Evolutionary conservation across 805 yeast genomes (phyloP), one percentile per base, ranked within the genome.

Genomic region (Novakomyces olei): DNA sequence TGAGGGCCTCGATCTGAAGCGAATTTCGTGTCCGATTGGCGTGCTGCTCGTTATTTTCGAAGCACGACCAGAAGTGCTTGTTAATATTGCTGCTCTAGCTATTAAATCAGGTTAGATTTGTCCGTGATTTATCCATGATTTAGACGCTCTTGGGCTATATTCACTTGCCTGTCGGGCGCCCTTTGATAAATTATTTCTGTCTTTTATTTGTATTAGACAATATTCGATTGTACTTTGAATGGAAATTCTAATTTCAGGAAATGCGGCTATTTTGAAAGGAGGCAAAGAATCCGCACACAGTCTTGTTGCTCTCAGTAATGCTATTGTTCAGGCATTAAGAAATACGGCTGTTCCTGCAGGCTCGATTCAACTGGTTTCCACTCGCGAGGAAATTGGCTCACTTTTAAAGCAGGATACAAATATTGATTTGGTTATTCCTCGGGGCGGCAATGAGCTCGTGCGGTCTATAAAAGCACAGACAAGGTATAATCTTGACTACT

Each of bases 61-160:
- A 54, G 70, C 92, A 19, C 67, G 99, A 47, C 99, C 99, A 25
- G 99, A 88, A 51, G 98, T 88, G 7, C 88, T 88, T 58, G 98
- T 98, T 34, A 91, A 88, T 50, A 88, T 88, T 46, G 75, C 94
- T 9, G 88, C 98, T 0, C 61, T 88, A 45, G 93, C 96, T 14
- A 72, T 88, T 49, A 88, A 91, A 52, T 80, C 94, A 2, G n/a
- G n/a, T 96, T 95, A 30, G 88, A 17, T 29, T 3, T 4, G n/a
- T 4, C 12, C n/a, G 17, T 9, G n/a, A 5, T 16, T 18, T 10
- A 15, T 25, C 15, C 15, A 4, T 5, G n/a, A 7, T 9, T 14
- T 5, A 15, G 15, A 5, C n/a, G n/a, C n/a, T n/a, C n/a, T n/a
- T n/a, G n/a, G n/a, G n/a, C n/a, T n/a, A n/a, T n/a, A n/a, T n/a